Percentiles rank a stretch among this genome's conserved stretches.
Evolutionary conservation across 2,329 filamentous ascomycete species (phyloP).

Genomic region (Neodidymelliopsis sp.): DNA sequence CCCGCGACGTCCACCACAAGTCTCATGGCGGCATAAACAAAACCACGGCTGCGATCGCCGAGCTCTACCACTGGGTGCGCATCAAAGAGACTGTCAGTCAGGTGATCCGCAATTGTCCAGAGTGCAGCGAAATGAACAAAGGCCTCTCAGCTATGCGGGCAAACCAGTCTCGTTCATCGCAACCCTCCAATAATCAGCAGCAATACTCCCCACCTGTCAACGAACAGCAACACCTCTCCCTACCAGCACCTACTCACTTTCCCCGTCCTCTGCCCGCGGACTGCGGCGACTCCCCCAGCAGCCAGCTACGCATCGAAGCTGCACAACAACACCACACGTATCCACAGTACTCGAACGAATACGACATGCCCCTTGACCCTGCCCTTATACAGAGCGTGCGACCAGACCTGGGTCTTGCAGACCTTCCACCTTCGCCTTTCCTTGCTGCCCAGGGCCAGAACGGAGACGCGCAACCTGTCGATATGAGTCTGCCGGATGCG

Average conservation of each 20-base stretch:
- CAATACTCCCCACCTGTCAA: constrained; percentile 11
- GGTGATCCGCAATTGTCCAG: constrained; percentile 88
- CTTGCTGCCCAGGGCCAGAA: constrained; percentile 21
- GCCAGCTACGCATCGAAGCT: constrained; percentile 40
- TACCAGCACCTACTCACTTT: constrained; percentile 15
- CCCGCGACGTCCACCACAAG: constrained; percentile 74
- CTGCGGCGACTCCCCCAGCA: constrained; percentile 34
- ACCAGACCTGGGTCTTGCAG: constrained; percentile 27
- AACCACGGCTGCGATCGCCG: constrained; percentile 91
- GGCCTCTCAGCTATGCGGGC: constrained; percentile 37
- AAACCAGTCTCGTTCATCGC: constrained; percentile 26
- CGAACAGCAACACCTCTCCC: constrained; percentile 15
- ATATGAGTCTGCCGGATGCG: not conserved
- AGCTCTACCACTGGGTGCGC: constrained; percentile 95
- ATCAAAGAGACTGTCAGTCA: constrained; percentile 98
- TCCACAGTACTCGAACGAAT: constrained; percentile 48
- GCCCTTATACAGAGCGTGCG: constrained; percentile 62
- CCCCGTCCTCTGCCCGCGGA: constrained; percentile 1
- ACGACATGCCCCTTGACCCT: constrained; percentile 66
- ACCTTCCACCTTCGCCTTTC: constrained; percentile 47
- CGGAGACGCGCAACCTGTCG: not conserved
- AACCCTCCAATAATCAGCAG: constrained; percentile 9
- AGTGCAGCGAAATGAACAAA: constrained; percentile 77
- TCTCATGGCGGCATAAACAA: constrained; percentile 97
- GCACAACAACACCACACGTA: constrained; percentile 41